Evolutionary conservation across 2,329 filamentous ascomycete genomes (phyloP).

Genomic region (Aureobasidium namibiae): DNA sequence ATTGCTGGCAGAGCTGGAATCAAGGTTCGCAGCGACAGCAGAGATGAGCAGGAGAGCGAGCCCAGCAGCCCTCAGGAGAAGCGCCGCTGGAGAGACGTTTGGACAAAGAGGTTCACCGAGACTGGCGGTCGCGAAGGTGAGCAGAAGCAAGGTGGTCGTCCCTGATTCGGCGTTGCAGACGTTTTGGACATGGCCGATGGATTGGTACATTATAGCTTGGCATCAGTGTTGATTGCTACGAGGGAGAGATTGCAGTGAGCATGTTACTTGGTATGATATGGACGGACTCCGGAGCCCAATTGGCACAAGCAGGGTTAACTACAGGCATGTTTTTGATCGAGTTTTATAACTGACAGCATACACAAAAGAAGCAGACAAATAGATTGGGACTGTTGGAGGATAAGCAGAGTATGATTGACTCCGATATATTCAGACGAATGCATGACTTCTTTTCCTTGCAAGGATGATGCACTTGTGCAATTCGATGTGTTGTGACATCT

Average conservation of each 20-base stretch:
- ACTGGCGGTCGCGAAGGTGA: background rate
- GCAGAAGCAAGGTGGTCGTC: slow-evolving; percentile 9
- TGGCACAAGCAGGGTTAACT: slow-evolving; percentile 4
- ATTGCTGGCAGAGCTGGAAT: slow-evolving; percentile 39
- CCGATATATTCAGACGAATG: slow-evolving; percentile 9
- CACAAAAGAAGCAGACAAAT: slow-evolving; percentile 1
- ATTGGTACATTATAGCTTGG: background rate
- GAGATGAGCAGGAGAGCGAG: slow-evolving; percentile 16
- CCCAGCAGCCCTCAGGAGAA: slow-evolving; percentile 20
- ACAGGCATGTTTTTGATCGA: slow-evolving; percentile 6
- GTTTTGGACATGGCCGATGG: background rate
- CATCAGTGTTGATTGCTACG: background rate
- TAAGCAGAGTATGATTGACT: slow-evolving; percentile 7
- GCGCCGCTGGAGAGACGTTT: slow-evolving; percentile 26
- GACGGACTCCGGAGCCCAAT: background rate
- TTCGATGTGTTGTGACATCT: background rate
- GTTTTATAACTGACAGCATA: slow-evolving; percentile 4
- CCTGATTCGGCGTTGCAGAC: background rate
- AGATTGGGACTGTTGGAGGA: slow-evolving; percentile 2
- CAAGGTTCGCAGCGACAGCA: slow-evolving; percentile 22
- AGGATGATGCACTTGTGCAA: background rate
- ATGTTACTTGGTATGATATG: background rate
- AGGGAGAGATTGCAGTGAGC: background rate
- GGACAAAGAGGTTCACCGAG: slow-evolving; percentile 20
- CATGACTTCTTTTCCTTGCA: background rate